Conservation (phyloP, 129 eudicot species). For the Flaveria bidentis region DNA sequence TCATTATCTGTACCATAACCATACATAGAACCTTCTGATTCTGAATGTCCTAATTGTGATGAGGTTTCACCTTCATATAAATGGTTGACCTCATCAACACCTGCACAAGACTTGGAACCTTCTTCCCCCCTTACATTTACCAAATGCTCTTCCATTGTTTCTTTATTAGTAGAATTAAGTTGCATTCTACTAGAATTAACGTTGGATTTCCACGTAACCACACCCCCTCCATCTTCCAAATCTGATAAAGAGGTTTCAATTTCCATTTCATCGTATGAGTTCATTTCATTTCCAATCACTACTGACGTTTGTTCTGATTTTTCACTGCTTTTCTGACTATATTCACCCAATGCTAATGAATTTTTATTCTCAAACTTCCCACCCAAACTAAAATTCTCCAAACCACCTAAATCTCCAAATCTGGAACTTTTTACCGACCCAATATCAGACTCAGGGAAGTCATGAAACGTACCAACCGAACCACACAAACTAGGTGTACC, state of each 20-base stretch:
- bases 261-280: slow-evolving; percentile 31
- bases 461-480: slow-evolving; percentile 64
- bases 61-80: slow-evolving; percentile 50
- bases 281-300: slow-evolving; percentile 28
- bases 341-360: slow-evolving; percentile 22
- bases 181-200: slow-evolving; percentile 19
- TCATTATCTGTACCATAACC: slow-evolving; percentile 67
- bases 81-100: slow-evolving; percentile 34
- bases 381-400: slow-evolving; percentile 50
- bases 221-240: slow-evolving; percentile 40
- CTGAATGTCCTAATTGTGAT: slow-evolving; percentile 67
- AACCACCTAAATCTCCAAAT: slow-evolving; percentile 44
- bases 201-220: slow-evolving; percentile 28
- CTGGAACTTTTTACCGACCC: slow-evolving; percentile 67
- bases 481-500: slow-evolving; percentile 87
- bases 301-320: slow-evolving; percentile 29
- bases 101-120: slow-evolving; percentile 16
- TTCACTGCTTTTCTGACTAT: slow-evolving; percentile 26
- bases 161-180: slow-evolving; percentile 17
- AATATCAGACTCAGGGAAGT: slow-evolving; percentile 59
- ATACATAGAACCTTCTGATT: slow-evolving; percentile 85
- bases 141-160: background rate
- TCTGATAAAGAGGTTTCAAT: slow-evolving; percentile 25
- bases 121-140: slow-evolving; percentile 28
- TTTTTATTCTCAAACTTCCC: slow-evolving; percentile 38